Evolutionary conservation across 352 stramenopile species (phyloP), one percentile per base, ranked within the genome.

Genomic region (Elongisporangium undulatum): DNA sequence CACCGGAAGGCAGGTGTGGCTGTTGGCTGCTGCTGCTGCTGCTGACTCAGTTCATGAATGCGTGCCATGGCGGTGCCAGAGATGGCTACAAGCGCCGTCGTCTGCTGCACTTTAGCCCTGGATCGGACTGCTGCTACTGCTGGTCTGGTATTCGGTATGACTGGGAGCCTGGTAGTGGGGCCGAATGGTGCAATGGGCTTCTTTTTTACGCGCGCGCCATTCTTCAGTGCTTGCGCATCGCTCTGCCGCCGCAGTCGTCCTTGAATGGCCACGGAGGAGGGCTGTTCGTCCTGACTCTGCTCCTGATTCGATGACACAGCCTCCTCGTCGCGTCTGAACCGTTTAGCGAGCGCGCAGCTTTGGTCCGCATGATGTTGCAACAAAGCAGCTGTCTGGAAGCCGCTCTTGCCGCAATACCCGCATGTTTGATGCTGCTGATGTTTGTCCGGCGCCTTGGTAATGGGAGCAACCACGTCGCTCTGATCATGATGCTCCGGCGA

Each of bases 401-500:
- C 34, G 34, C 34, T 17, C 10, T 45, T 45, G 34, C 10, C 34
- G 17, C 34, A 45, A 12, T 45, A 45, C 17, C 34, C 34, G 12
- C 34, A 45, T 17, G 34, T 17, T 10, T 17, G 34, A 13, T 8
- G 34, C 34, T 45, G 34, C 12, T 38, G 26, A 2, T 38, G 26
- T 38, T 38, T 38, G 26, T 12, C 34, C 34, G 17, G 12, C 10
- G 34, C 34, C 34, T 45, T 45, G 13, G 34, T 1, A 15, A 45
- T 53, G 15, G 20, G 13, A 6, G 12, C 22, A 17, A 55, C 21
- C 13, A 53, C 20, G 45, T 64, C 58, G 8, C n/a, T 52, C 5
- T 39, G n/a, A 4, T 52, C 4, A 19, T 80, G 68, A 1, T 56
- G 9, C 19, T 72, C 62, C 4, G 34, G 34, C 16, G 7, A 45